These are phyloP conservation scores for Diaporthe citri DNA, from an alignment of 2,329 filamentous ascomycete genomes.

Conservation along the genomic window DNA sequence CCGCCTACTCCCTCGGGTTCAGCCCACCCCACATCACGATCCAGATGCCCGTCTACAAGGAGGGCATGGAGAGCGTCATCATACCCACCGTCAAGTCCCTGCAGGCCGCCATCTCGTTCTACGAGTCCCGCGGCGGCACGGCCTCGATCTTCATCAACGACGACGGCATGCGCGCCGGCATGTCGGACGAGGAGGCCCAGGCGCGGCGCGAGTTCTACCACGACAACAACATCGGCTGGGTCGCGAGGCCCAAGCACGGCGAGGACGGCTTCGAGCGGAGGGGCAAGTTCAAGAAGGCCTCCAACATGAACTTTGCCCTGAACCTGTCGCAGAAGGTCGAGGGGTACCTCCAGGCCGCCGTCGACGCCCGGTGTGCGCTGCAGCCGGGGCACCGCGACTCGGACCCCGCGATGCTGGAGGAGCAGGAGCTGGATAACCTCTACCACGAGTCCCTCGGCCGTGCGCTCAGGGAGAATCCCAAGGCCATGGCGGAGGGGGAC, in stretches of 20 bases:
- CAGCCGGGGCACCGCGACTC: conserved; percentile 30
- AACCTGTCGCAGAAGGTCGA: conserved; percentile 73
- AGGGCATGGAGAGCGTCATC: conserved; percentile 57
- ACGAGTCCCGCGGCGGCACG: conserved; percentile 59
- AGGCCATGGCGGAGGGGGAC: conserved; percentile 65
- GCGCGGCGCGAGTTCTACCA: conserved; percentile 61
- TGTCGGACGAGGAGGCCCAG: conserved; percentile 57
- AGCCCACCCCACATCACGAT: conserved; percentile 57
- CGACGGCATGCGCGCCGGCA: conserved; percentile 68
- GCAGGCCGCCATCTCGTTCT: conserved; percentile 62
- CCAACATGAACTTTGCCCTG: conserved; percentile 81
- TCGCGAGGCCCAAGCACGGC: conserved; percentile 60
- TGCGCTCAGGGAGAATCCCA: conserved; percentile 64
- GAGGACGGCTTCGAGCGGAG: conserved; percentile 63
- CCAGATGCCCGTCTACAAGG: conserved; percentile 61
- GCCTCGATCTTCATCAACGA: conserved; percentile 66
- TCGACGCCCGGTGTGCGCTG: conserved; percentile 45
- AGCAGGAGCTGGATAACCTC: conserved; percentile 60
- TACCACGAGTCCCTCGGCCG: conserved; percentile 64
- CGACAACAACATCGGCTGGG: conserved; percentile 63
- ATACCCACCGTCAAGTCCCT: conserved; percentile 62
- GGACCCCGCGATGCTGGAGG: conserved; percentile 41
- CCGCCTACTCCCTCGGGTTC: conserved; percentile 50
- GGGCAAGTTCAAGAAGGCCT: conserved; percentile 80
- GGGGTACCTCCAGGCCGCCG: conserved; percentile 62